Percentiles rank a stretch among this genome's conserved stretches.
These are phyloP conservation scores for Alternaria atra DNA, from an alignment of 2,329 filamentous ascomycete species.

Conservation along the genomic window DNA sequence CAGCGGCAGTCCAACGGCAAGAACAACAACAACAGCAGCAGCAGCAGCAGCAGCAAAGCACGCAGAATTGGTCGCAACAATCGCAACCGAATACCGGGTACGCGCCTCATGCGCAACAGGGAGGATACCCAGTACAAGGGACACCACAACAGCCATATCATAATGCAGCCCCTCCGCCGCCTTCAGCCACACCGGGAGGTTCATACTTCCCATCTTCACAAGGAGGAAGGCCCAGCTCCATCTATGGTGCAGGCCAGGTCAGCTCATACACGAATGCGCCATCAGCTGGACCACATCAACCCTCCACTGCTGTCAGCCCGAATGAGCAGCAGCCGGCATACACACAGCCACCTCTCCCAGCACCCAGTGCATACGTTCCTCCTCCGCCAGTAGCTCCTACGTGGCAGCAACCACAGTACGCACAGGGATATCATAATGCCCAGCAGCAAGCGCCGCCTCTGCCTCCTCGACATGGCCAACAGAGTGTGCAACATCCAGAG, in stretches of 20 bases:
- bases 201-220: conserved; percentile 46
- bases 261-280: conserved; percentile 28
- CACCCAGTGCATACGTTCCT: conserved; percentile 48
- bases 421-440: conserved; percentile 36
- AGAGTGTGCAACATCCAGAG: conserved; percentile 16
- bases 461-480: conserved; percentile 11
- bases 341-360: conserved; percentile 42
- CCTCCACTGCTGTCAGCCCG: conserved; percentile 37
- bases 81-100: conserved; percentile 31
- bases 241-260: conserved; percentile 39
- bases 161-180: conserved; percentile 37
- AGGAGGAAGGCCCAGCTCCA: conserved; percentile 36
- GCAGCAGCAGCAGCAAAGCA: conserved; percentile 22
- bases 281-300: conserved; percentile 20
- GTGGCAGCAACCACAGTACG: conserved; percentile 49
- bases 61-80: conserved; percentile 29
- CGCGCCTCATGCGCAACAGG: conserved; percentile 35
- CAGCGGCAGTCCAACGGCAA: conserved; percentile 36
- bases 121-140: conserved; percentile 32
- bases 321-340: conserved; percentile 47
- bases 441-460: conserved; percentile 27
- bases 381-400: conserved; percentile 49
- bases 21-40: conserved; percentile 10
- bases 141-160: conserved; percentile 39
- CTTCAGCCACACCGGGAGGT: conserved; percentile 41